A percentile compares a stretch with the other conserved stretches of the same genome.
Conservation (phyloP, 768 basidiomycete species). For the Daedaleopsis sinensis region DNA sequence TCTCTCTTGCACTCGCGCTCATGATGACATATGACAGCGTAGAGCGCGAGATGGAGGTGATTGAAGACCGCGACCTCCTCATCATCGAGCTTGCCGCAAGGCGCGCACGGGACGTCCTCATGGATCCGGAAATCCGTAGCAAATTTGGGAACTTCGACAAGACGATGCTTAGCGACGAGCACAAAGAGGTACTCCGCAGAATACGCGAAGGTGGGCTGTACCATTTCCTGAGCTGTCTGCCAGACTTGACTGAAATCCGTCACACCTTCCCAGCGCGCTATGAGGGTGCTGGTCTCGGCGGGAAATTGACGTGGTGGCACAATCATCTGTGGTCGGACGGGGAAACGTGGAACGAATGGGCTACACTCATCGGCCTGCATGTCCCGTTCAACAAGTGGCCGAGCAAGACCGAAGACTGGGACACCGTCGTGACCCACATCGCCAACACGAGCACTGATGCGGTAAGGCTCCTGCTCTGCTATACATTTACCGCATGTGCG, state of each 20-base stretch:
- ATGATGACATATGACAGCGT: not conserved
- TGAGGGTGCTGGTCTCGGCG: not conserved
- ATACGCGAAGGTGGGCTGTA: not conserved
- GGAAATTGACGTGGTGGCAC: not conserved
- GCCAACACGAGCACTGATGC: not conserved
- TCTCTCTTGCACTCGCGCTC: not conserved
- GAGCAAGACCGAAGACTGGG: not conserved
- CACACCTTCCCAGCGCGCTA: not conserved
- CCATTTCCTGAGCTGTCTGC: not conserved
- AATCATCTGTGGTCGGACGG: not conserved
- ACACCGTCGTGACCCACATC: not conserved
- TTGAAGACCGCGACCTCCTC: not conserved
- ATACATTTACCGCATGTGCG: not conserved
- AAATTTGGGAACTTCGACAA: not conserved
- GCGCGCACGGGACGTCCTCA: not conserved
- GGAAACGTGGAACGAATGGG: not conserved
- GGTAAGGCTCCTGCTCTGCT: not conserved
- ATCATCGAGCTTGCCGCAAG: not conserved
- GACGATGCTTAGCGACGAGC: not conserved
- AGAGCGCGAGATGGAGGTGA: not conserved
- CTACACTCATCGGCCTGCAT: not conserved
- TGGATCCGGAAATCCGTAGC: not conserved
- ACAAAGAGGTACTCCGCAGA: not conserved
- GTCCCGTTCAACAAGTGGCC: too few relatives aligned
- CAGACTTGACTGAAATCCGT: not conserved